Evolutionary conservation across 768 basidiomycete species (phyloP), one percentile per base, ranked within the genome.

Genomic region (Suillus discolor): DNA sequence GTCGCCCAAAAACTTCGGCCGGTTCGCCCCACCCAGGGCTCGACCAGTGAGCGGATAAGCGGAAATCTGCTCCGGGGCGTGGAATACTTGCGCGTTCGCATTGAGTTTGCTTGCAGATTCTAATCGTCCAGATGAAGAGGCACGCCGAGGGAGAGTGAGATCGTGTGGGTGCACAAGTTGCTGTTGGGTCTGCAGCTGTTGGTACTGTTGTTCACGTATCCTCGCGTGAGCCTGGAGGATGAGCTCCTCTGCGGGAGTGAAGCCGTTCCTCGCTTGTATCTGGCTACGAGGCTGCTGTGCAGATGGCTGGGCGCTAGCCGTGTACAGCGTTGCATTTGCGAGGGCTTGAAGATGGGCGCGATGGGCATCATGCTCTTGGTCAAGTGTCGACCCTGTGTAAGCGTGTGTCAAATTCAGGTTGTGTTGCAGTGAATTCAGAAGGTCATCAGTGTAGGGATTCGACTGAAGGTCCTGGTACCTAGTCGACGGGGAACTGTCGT

Each of bases 161-260:
- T 60, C 39, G 3, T 11, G 57, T 42, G 57, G 38, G 16, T 62
- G 31, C 54, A 23, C 15, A 61, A 36, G 8, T 61, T 60, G 59
- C 41, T 60, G 39, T 23, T 63, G 66, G 8, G 65, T 53, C 31
- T 70, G 69, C 12, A 69, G 36, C 36, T 71, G 74, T 41, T 75
- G 71, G 28, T 53, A 69, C 66, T 68, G 69, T 31, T 64, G 63
- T 23, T 64, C 57, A 23, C 61, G 64, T 64, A 53, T 44, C 64
- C 68, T 64, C 41, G 75, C 82, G 79, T 75, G 88, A 67, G 75
- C 87, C 63, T 83, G 88, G 72, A 92, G 83, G 60, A 91, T 86
- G 67, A 85, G 83, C 74, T 89, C 86, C 72, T 92, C 90, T 0
- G 89, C 80, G 2, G 88, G 80, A 0, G 90, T 92, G 68, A 87